A percentile compares a stretch with the other conserved stretches of the same genome.
Conservation (phyloP, 2,329 filamentous ascomycete genomes). For the Cryphonectria radicalis region DNA sequence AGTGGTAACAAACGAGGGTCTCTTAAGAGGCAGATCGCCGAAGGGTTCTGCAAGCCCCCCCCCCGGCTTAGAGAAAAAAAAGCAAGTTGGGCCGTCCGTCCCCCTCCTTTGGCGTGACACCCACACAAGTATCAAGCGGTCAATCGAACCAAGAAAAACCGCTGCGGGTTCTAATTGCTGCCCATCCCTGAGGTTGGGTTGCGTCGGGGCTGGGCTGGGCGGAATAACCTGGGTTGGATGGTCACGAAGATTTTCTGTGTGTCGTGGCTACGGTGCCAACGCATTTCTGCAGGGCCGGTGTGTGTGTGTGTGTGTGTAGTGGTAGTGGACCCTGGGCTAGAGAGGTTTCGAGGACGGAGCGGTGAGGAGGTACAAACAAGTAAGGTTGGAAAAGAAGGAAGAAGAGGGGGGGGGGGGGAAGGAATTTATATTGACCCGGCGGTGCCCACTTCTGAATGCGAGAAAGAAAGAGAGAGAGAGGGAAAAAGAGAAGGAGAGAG, state of each 20-base stretch:
- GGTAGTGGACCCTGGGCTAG: constrained; percentile 25
- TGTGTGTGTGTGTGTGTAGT: constrained; percentile 21
- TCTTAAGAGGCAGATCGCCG: constrained; percentile 14
- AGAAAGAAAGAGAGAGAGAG: not conserved
- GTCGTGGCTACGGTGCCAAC: constrained; percentile 30
- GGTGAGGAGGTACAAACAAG: constrained; percentile 24
- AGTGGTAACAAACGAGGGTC: constrained; percentile 5
- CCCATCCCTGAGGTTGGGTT: not conserved
- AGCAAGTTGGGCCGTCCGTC: constrained; percentile 16
- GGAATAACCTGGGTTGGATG: constrained; percentile 1
- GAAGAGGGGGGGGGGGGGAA: not conserved
- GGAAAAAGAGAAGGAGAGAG: not conserved
- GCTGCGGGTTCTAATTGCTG: constrained; percentile 11
- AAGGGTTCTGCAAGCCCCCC: constrained; percentile 8
- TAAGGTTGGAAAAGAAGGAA: not conserved
- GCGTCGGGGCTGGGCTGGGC: not conserved
- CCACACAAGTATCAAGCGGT: not conserved
- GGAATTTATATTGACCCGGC: constrained; percentile 25
- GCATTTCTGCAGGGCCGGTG: constrained; percentile 29
- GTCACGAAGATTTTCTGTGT: constrained; percentile 20
- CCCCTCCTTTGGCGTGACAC: constrained; percentile 19
- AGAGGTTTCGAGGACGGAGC: constrained; percentile 15
- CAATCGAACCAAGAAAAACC: constrained; percentile 10
- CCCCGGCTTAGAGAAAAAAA: constrained; percentile 3
- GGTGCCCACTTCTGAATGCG: constrained; percentile 20